Percentiles rank a stretch among this genome's conserved stretches.
Conservation (phyloP, 2,329 filamentous ascomycete species). For the Diplodia scrobiculata region DNA sequence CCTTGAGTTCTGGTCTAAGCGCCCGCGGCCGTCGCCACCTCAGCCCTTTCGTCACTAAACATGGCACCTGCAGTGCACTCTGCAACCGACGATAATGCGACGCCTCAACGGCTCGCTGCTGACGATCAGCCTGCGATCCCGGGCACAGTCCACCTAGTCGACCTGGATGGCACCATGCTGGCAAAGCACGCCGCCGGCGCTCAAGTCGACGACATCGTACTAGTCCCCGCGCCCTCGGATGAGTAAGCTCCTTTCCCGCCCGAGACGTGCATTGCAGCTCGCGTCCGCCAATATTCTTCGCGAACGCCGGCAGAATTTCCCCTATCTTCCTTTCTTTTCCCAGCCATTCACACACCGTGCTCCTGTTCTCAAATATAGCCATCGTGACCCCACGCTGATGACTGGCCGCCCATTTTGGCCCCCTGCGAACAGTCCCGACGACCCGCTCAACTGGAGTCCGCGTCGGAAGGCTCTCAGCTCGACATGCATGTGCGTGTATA, state of each 20-base stretch:
- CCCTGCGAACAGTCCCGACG: constrained; percentile 35
- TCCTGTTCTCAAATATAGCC: not conserved
- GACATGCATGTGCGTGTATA: constrained; percentile 52
- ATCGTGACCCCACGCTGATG: not conserved
- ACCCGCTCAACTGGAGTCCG: constrained; percentile 43
- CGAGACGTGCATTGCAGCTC: not conserved
- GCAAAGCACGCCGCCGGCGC: constrained; percentile 43
- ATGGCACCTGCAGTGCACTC: constrained; percentile 11
- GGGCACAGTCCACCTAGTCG: constrained; percentile 50
- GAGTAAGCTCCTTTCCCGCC: constrained; percentile 31
- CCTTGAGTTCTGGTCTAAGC: not conserved
- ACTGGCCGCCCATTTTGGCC: not conserved
- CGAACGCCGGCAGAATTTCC: not conserved
- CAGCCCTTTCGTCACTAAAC: not conserved
- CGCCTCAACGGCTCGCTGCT: not conserved
- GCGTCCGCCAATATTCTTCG: not conserved
- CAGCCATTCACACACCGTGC: not conserved
- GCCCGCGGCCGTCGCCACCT: too few relatives aligned
- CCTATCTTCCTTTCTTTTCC: not conserved
- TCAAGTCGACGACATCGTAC: constrained; percentile 44
- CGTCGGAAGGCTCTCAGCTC: constrained; percentile 42
- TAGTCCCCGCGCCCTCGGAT: constrained; percentile 44
- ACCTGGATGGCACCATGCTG: constrained; percentile 44
- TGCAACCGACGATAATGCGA: constrained; percentile 27
- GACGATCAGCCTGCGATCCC: constrained; percentile 35